Evolutionary conservation across 2,329 filamentous ascomycete genomes (phyloP).

Genomic region (Emergomyces pasteurianus): DNA sequence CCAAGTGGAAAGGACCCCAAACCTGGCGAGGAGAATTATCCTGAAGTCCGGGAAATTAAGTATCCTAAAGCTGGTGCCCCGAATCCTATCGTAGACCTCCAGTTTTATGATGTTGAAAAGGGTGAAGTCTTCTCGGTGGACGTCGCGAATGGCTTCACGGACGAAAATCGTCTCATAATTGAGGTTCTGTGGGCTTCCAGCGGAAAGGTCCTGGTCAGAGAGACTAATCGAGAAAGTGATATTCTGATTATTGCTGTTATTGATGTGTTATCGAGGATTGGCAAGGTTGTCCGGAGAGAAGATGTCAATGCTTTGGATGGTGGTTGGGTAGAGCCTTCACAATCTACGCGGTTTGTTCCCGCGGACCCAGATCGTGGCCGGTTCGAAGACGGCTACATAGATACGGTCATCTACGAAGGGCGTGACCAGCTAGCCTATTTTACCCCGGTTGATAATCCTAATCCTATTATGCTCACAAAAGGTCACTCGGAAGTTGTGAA

Average conservation of each 20-base stretch:
- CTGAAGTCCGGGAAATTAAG: constrained; percentile 83
- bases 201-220: constrained; percentile 70
- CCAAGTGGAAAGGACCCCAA: constrained; percentile 61
- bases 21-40: constrained; percentile 72
- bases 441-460: constrained; percentile 66
- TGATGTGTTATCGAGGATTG: constrained; percentile 60
- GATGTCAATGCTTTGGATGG: constrained; percentile 79
- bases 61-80: constrained; percentile 93
- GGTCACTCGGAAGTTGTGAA: constrained; percentile 75
- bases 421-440: constrained; percentile 93
- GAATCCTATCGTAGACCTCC: constrained; percentile 77
- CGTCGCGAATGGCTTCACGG: constrained; percentile 62
- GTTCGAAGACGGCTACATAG: constrained; percentile 78
- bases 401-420: constrained; percentile 74
- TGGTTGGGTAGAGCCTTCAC: constrained; percentile 92
- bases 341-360: constrained; percentile 75
- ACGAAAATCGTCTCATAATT: constrained; percentile 79
- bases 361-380: constrained; percentile 67
- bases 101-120: constrained; percentile 75
- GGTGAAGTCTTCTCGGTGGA: constrained; percentile 69
- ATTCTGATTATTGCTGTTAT: constrained; percentile 77
- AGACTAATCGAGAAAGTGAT: constrained; percentile 91
- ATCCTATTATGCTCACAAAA: constrained; percentile 78
- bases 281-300: constrained; percentile 65
- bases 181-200: constrained; percentile 82